phyloP scores from a whole-genome alignment of 129 eudicot genomes.

The Heracleum sosnowskyi region DNA sequence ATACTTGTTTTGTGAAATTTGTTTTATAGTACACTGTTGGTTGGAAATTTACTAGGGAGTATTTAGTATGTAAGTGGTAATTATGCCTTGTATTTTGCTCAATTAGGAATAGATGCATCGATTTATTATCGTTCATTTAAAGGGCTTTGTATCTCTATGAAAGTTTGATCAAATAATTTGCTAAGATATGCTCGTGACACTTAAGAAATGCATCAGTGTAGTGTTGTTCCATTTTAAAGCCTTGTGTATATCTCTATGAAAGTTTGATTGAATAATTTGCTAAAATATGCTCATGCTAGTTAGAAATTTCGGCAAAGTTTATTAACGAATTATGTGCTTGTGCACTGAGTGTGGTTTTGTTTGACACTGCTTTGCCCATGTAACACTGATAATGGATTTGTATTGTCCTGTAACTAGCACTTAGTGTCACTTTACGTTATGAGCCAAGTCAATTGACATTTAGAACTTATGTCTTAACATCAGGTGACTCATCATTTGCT shows the following conservation, averaged over 20 bases:
- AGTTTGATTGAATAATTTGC: neutral
- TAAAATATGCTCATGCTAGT: neutral
- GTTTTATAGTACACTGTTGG: too few relatives aligned
- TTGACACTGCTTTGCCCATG: neutral
- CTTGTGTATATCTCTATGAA: neutral
- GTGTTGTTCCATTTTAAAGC: neutral
- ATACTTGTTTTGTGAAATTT: too few relatives aligned
- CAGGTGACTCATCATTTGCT: conserved; percentile 52
- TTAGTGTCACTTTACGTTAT: neutral
- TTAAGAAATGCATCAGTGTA: neutral
- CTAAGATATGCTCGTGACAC: neutral
- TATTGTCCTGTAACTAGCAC: neutral
- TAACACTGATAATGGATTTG: neutral
- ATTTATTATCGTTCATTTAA: neutral
- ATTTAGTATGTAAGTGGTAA: neutral
- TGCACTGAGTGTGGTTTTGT: neutral
- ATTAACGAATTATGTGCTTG: neutral
- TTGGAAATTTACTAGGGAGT: too few relatives aligned
- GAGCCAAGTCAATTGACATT: neutral
- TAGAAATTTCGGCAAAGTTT: neutral
- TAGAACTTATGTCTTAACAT: neutral
- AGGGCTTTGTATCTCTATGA: too few relatives aligned
- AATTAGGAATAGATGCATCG: neutral
- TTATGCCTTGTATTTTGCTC: neutral
- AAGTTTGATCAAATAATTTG: neutral